Percentiles rank a stretch among this genome's conserved stretches.
Conservation (phyloP, 495 filamentous ascomycete species). For the Trypethelium eluteriae region DNA sequence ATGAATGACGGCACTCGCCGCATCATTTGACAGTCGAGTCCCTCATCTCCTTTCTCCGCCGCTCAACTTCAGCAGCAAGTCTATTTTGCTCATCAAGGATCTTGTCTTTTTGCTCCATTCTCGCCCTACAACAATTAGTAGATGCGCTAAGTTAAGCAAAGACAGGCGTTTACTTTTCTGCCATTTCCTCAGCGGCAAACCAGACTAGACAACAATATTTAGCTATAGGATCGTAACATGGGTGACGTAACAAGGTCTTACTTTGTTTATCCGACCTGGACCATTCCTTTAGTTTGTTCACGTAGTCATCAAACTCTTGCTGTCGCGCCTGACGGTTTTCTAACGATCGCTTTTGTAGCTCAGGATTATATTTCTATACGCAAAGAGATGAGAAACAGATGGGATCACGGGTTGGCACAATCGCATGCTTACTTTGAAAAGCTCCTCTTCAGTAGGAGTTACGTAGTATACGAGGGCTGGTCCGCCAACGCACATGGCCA, state of each 20-base stretch:
- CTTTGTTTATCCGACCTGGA: constrained; percentile 85
- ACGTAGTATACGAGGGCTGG: constrained; percentile 76
- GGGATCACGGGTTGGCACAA: not conserved
- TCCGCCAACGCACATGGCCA: constrained; percentile 66
- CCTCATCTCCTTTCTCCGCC: constrained; percentile 55
- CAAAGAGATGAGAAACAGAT: not conserved
- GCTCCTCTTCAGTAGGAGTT: constrained; percentile 80
- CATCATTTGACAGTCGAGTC: constrained; percentile 12
- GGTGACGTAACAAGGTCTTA: constrained; percentile 32
- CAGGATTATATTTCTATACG: constrained; percentile 74
- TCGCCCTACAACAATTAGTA: constrained; percentile 59
- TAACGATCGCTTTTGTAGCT: constrained; percentile 74
- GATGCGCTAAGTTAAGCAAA: constrained; percentile 22
- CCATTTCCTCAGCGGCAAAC: constrained; percentile 1
- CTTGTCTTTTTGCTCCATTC: constrained; percentile 44
- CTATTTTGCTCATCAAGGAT: constrained; percentile 48
- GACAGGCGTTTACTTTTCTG: constrained; percentile 6
- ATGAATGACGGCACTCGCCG: not conserved
- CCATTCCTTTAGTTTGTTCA: constrained; percentile 73
- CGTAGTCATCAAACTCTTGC: constrained; percentile 83
- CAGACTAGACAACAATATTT: not conserved
- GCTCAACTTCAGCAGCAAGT: constrained; percentile 50
- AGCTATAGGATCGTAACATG: not conserved
- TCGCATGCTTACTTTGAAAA: constrained; percentile 52
- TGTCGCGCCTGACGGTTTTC: constrained; percentile 64